Percentiles rank a stretch among this genome's conserved stretches.
phyloP scores from a whole-genome alignment of 345 rosid genomes.

The Populus deltoides region DNA sequence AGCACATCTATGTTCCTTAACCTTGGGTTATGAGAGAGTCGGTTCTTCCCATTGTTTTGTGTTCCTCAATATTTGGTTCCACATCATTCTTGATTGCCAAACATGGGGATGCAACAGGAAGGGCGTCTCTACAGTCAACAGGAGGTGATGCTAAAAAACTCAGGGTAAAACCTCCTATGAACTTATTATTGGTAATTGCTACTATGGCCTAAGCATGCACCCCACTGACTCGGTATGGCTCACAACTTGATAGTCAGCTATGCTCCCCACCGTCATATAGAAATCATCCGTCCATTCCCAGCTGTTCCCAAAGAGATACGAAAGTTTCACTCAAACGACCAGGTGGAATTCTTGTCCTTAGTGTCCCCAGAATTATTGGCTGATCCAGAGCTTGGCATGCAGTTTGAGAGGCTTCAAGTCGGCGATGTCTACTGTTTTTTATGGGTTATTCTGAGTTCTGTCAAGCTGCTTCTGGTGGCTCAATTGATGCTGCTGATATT shows the following conservation, averaged over 20 bases:
- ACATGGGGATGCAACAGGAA: constrained; percentile 3
- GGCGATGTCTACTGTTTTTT: constrained; percentile 86
- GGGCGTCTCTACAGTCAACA: constrained; percentile 67
- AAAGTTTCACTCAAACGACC: constrained; percentile 75
- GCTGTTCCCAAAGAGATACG: constrained; percentile 66
- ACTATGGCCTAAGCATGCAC: constrained; percentile 93
- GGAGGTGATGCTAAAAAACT: constrained; percentile 79
- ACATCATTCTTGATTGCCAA: no score
- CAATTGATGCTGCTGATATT: constrained; percentile 92
- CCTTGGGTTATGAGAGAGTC: no score
- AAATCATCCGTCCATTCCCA: constrained; percentile 83
- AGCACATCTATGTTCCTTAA: no score
- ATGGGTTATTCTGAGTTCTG: constrained; percentile 78
- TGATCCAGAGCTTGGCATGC: constrained; percentile 50
- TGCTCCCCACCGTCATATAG: constrained; percentile 85
- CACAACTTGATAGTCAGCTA: constrained; percentile 85
- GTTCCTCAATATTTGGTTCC: no score
- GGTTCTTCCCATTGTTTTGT: no score
- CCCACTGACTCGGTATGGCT: constrained; percentile 97
- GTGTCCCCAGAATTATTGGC: constrained; percentile 58
- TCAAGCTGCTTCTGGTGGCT: constrained; percentile 95
- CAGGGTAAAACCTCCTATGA: constrained; percentile 85
- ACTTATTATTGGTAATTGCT: constrained; percentile 91
- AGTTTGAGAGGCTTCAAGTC: constrained; percentile 69
- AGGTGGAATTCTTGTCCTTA: constrained; percentile 74